Evolutionary conservation across 179 eudicot species (phyloP), one percentile per base, ranked within the genome.

Genomic region (Monotropa hypopitys): DNA sequence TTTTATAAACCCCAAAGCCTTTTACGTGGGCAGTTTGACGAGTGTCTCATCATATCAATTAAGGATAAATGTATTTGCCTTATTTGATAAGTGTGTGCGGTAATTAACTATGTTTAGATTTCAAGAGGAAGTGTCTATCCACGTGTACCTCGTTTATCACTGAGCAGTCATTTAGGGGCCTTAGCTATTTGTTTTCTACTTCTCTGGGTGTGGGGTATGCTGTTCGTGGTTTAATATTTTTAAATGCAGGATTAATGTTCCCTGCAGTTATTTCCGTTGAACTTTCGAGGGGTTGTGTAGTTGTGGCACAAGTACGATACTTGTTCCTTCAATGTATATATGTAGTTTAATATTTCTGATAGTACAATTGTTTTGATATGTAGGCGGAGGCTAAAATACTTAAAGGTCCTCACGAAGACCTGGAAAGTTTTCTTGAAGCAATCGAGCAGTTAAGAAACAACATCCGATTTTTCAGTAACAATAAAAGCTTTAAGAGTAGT

Each of bases 391-490:
- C 90, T 57, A 93, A 93, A 84, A 90, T 95, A 86, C 88, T 91
- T 75, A 95, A 88, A 84, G 99, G 99, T 70, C 99, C 99, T 75
- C 97, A 88, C 76, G 99, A 93, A 83, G 97, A 95, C 85, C 85
- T 95, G 70, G 97, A 95, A 82, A 88, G 97, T 78, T 95, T 93
- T 80, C 89, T 95, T 81, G 93, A 88, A 86, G 97, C 99, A 67
- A 95, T 95, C 46, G 95, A 90, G 82, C 97, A 95, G 79, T 88
- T 95, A 75, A 86, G 97, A 83, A 79, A 84, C 84, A 91, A 87
- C 80, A 86, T 91, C 69, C 85, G 74, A 4, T 91, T 90, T 81
- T 95, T 95, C 80, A 91, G 87, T 83, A 84, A 84, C 75, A 93
- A 94, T 83, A 95, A 95, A 85, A 92, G 94, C 83, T 93, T 93